phyloP scores from a whole-genome alignment of 192 early-diverging fungal genomes.

The Coemansia sp. region DNA sequence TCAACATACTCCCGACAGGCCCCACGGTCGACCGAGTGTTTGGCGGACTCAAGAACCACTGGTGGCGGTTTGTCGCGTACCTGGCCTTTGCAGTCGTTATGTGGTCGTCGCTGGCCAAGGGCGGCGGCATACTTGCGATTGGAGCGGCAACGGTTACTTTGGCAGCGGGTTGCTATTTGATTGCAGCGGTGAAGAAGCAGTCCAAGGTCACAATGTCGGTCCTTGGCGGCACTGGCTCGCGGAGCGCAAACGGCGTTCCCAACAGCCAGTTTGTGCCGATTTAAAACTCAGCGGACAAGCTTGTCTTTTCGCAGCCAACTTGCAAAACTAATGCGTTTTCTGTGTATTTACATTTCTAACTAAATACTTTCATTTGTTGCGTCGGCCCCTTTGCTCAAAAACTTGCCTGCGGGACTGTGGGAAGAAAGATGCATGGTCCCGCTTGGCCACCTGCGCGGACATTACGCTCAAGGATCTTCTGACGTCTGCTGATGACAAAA shows the following conservation, averaged over 20 bases:
- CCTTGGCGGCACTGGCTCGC: constrained; percentile 36
- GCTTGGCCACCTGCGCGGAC: too few species aligned
- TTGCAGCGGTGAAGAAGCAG: constrained; percentile 53
- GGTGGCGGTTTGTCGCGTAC: constrained; percentile 48
- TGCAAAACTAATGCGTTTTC: background rate
- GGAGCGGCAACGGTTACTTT: constrained; percentile 46
- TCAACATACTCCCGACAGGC: constrained; percentile 45
- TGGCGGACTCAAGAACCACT: constrained; percentile 48
- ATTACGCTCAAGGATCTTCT: too few species aligned
- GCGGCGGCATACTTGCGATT: constrained; percentile 46
- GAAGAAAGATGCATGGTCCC: too few species aligned
- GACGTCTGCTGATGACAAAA: too few species aligned
- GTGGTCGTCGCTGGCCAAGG: constrained; percentile 54
- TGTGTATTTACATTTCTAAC: background rate
- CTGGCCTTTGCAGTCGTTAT: constrained; percentile 52
- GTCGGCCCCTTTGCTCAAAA: background rate
- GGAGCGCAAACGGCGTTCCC: constrained; percentile 9
- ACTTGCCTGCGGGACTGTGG: too few species aligned
- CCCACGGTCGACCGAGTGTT: constrained; percentile 39
- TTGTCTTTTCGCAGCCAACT: background rate
- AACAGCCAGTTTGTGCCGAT: constrained; percentile 8
- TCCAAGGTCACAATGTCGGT: constrained; percentile 35
- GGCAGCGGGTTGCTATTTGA: constrained; percentile 42
- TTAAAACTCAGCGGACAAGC: background rate
- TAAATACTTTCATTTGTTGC: background rate